These are phyloP conservation scores for Catharanthus roseus DNA, from an alignment of 257 asterid genomes.

Conservation along the genomic window DNA sequence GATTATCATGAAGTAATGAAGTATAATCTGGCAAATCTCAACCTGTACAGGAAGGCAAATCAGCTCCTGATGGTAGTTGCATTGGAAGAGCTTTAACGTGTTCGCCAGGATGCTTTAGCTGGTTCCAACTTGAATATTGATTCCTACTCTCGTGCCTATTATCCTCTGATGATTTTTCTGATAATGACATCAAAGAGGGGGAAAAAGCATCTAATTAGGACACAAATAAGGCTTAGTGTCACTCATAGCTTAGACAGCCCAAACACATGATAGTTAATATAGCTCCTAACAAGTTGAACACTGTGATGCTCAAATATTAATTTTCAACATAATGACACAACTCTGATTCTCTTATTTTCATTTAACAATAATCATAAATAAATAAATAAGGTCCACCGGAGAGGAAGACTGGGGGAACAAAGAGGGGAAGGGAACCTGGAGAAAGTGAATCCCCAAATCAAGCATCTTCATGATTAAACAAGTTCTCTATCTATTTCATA, in stretches of 20 bases:
- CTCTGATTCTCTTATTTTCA: neutral
- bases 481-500: neutral
- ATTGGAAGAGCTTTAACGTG: constrained; percentile 66
- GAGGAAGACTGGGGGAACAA: neutral
- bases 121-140: constrained; percentile 42
- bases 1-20: neutral
- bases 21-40: constrained; percentile 12
- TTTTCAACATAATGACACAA: neutral
- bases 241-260: neutral
- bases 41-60: constrained; percentile 93
- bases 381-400: neutral
- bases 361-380: neutral
- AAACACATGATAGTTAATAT: neutral
- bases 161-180: constrained; percentile 59
- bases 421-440: neutral
- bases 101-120: constrained; percentile 47
- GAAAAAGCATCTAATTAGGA: neutral
- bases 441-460: neutral
- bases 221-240: neutral
- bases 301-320: neutral
- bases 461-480: neutral
- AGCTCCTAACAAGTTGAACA: neutral
- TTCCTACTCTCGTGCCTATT: constrained; percentile 51
- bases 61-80: constrained; percentile 93
- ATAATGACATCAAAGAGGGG: constrained; percentile 11